Evolutionary conservation across 1,139 yeast genomes (phyloP).

Genomic region (Debaryomyces psychrophilus): DNA sequence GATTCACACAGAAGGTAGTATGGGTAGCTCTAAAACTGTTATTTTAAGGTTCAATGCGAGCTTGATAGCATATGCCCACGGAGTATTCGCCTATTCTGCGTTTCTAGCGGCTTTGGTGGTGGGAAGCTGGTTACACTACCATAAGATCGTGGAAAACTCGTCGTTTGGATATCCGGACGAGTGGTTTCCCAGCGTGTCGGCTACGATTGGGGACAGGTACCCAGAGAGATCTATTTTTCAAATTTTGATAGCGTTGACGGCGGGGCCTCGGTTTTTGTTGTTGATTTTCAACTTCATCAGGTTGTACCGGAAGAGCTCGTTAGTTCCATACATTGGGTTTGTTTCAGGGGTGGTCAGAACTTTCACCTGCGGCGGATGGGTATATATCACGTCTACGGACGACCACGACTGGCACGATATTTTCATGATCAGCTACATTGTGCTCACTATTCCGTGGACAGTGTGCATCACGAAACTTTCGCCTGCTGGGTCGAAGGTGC

Average conservation of each 20-base stretch:
- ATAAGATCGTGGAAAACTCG: conserved; percentile 85
- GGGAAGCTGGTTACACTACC: conserved; percentile 75
- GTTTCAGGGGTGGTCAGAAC: conserved; percentile 77
- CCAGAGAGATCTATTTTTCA: conserved; percentile 95
- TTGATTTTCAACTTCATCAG: conserved; percentile 61
- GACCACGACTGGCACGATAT: conserved; percentile 96
- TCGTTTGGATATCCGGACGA: conserved; percentile 92
- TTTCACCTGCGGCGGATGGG: conserved; percentile 98
- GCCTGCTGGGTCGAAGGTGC: conserved; percentile 48
- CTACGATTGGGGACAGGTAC: conserved; percentile 94
- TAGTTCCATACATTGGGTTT: conserved; percentile 46
- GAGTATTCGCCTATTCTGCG: conserved; percentile 70
- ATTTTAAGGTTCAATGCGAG: conserved; percentile 54
- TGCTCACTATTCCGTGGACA: conserved; percentile 92
- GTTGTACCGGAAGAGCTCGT: conserved; percentile 40
- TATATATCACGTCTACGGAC: conserved; percentile 93
- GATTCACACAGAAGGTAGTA: not conserved
- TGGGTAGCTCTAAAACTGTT: not conserved
- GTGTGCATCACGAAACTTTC: conserved; percentile 61
- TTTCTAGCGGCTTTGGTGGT: conserved; percentile 73
- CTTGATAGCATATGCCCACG: conserved; percentile 69
- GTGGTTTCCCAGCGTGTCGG: conserved; percentile 98
- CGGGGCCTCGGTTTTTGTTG: conserved; percentile 85
- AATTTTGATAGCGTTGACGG: conserved; percentile 73
- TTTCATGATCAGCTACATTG: conserved; percentile 88